Base-by-base conservation (phyloP, 106 monocot species). In the Dactylorhiza incarnata region DNA sequence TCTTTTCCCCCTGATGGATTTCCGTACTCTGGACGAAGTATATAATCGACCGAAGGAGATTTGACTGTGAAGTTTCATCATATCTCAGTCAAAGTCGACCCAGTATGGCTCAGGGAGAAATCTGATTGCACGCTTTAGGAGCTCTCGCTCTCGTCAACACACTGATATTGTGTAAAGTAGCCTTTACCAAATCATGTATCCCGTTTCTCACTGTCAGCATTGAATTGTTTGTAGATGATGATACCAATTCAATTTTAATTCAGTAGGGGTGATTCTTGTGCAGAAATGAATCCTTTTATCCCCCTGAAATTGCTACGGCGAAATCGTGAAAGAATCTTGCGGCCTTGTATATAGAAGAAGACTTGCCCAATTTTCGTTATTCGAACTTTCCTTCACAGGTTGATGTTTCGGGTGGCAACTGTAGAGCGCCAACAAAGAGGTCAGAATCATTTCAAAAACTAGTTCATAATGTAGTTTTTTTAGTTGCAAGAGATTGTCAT, bases 11-110 rank as follows among this genome's bases (percentile, higher is more conserved):
- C 48, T 58, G 54, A 54, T 72, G 78, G 78, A 14, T 49, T 62
- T 73, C 61, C 73, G 58, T 73, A 79, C 62, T 79, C 73, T 62
- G 79, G 79, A 49, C 73, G 48, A 74, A 74, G 74, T 66, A 80
- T 67, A 50, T 52, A 49, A 14, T 65, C 80, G 66, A 74, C 6
- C 48, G 20, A 80, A 74, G 80, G 80, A 79, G 49, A 65, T 63
- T 20, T 78, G 73, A 80, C 73, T 74, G 73, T 54, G 48, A 17
- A 24, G 69, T 69, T 44, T 1, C 23, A 10, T 8, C 19, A 11
- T 48, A 12, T 72, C 49, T 72, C 72, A 72, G 49, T 48, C 72
- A 65, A 69, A 72, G 49, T 20, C 48, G 47, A 2, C 71, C 47
- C 46, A 16, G 17, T 19, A 12, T 44, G 43, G 15, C 26, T 15